phyloP scores from a whole-genome alignment of 2,329 filamentous ascomycete genomes.

The Colletotrichum sp. region DNA sequence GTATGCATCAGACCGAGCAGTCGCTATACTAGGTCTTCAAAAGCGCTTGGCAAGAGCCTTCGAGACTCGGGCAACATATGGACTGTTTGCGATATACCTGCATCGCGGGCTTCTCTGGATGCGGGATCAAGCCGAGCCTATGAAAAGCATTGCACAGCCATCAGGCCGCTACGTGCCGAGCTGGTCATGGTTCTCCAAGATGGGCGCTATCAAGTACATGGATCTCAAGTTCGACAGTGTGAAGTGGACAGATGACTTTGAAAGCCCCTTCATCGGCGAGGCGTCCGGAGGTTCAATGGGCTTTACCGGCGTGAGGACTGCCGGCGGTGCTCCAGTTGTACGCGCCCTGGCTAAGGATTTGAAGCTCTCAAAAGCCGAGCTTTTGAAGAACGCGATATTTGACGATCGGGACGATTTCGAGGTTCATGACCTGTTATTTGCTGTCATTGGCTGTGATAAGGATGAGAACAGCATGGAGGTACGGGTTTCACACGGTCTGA shows the following conservation, averaged over 20 bases:
- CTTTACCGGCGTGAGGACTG: background rate
- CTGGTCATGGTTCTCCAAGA: slow-evolving; percentile 12
- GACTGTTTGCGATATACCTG: background rate
- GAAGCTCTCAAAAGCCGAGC: background rate
- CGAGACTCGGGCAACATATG: background rate
- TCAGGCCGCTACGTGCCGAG: background rate
- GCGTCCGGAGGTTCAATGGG: background rate
- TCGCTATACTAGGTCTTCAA: slow-evolving; percentile 9
- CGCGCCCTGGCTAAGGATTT: background rate
- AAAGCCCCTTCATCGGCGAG: background rate
- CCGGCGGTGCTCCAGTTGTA: background rate
- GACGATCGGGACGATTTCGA: background rate
- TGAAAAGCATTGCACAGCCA: background rate
- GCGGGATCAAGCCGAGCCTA: background rate
- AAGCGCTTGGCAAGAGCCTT: background rate
- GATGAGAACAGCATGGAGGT: background rate
- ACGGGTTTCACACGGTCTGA: background rate
- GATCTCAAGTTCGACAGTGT: background rate
- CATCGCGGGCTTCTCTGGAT: background rate
- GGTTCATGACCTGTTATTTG: background rate
- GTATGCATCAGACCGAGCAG: background rate
- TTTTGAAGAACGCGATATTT: background rate
- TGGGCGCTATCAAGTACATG: slow-evolving; percentile 2
- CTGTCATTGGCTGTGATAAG: background rate
- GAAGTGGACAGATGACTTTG: background rate